Percentiles rank a stretch among this genome's conserved stretches.
phyloP scores from a whole-genome alignment of 768 basidiomycete species.

The Leccinum barrowsii region DNA sequence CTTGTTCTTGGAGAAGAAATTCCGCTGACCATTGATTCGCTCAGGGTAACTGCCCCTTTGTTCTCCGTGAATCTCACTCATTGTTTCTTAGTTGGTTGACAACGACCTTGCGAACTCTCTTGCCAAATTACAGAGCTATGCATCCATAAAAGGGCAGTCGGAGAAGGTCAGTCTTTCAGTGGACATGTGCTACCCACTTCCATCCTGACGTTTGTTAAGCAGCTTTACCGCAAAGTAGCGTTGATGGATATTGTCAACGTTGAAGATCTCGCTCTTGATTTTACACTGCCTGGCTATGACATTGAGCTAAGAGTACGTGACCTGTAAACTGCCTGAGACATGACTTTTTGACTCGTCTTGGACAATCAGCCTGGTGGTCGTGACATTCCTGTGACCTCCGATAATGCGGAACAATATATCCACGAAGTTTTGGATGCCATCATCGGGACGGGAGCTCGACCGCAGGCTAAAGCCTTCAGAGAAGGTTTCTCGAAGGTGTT shows the following conservation, averaged over 20 bases:
- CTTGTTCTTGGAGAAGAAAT: slow-evolving; percentile 85
- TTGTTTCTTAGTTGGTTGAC: slow-evolving; percentile 66
- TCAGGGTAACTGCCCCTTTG: slow-evolving; percentile 56
- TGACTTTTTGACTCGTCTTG: neutral
- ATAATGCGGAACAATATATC: slow-evolving; percentile 89
- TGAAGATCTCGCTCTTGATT: slow-evolving; percentile 90
- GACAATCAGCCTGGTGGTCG: slow-evolving; percentile 66
- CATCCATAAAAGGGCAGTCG: slow-evolving; percentile 40
- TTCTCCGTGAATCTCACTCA: slow-evolving; percentile 2
- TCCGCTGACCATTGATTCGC: slow-evolving; percentile 74
- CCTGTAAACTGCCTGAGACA: neutral
- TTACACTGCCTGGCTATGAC: slow-evolving; percentile 94
- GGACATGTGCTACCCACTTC: neutral
- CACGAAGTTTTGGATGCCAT: slow-evolving; percentile 84
- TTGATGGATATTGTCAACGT: slow-evolving; percentile 62
- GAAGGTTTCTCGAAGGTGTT: slow-evolving; percentile 97
- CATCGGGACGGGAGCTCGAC: slow-evolving; percentile 71
- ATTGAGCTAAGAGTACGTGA: slow-evolving; percentile 78
- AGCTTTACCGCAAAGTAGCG: slow-evolving; percentile 56
- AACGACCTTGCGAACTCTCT: slow-evolving; percentile 82
- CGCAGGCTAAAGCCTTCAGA: slow-evolving; percentile 87
- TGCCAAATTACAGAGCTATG: slow-evolving; percentile 70
- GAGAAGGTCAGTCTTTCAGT: slow-evolving; percentile 48
- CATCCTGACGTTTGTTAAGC: slow-evolving; percentile 2
- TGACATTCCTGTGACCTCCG: slow-evolving; percentile 75